A percentile compares a stretch with the other conserved stretches of the same genome.
Evolutionary conservation across 441 rosid genomes (phyloP).

Genomic region (Pelargonium cotyledonis): DNA sequence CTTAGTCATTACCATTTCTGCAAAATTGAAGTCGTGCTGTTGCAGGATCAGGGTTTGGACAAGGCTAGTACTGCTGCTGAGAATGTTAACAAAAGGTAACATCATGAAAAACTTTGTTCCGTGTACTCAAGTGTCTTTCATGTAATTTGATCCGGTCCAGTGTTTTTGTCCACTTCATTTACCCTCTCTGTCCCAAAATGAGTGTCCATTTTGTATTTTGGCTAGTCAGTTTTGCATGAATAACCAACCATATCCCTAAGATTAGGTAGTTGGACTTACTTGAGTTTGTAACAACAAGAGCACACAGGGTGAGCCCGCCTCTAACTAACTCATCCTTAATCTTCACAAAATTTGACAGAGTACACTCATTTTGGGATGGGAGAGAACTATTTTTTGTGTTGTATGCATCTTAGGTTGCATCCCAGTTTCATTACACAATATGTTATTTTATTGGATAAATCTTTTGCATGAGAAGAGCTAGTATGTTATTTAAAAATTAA

Average conservation of each 20-base stretch:
- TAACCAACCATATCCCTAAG: too few relatives aligned
- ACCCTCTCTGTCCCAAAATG: background rate
- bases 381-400: background rate
- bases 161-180: background rate
- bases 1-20: background rate
- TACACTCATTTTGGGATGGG: too few relatives aligned
- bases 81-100: slow-evolving; percentile 48
- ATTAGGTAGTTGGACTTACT: too few relatives aligned
- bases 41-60: slow-evolving; percentile 37
- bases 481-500: background rate
- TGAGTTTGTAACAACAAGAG: too few relatives aligned
- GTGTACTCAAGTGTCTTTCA: background rate
- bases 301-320: too few relatives aligned
- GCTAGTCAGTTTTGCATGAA: too few relatives aligned
- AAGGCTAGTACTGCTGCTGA: slow-evolving; percentile 30
- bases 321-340: too few relatives aligned
- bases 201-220: too few relatives aligned
- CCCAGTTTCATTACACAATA: background rate
- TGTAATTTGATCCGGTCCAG: background rate
- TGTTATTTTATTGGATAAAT: too few relatives aligned
- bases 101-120: background rate
- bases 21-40: slow-evolving; percentile 16
- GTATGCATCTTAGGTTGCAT: background rate
- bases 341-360: too few relatives aligned
- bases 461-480: background rate